Evolutionary conservation across 106 monocot genomes (phyloP), one percentile per base, ranked within the genome.

Genomic region (Dioscorea dumetorum): DNA sequence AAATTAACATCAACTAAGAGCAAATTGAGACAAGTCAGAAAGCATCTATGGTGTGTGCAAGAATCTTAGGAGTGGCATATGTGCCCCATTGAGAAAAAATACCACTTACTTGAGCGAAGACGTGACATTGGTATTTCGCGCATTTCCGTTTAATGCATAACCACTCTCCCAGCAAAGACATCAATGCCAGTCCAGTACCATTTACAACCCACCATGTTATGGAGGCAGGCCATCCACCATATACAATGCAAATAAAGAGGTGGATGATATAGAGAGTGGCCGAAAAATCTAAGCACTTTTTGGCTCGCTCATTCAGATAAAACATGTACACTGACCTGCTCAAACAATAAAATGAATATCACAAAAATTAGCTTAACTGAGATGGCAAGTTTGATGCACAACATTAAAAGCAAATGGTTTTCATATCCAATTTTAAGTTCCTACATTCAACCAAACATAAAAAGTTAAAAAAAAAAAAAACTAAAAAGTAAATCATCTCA

Each of bases 191-290:
- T 28, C 92, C 77, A 33, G 74, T 77, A 57, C 87, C 76, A 74
- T 93, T 99, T 65, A 93, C 82, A 58, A 90, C 67, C 97, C 97
- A 99, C 97, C 97, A 99, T 62, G 92, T 93, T 12, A 92, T 64
- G 13, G 92, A 90, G 35, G 92, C 75, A 48, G 97, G 97, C 92
- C 97, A 99, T 2, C 97, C 97, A 21, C 97, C 97, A 83, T 99
- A 92, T 21, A 87, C 61, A 24, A 99, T 87, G 76, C 92, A 92
- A 56, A 90, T 72, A 72, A 92, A 83, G 63, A 99, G 89, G 79
- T 99, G 97, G 70, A 99, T 80, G 11, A 99, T 87, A 74, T 87
- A 93, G 48, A 93, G 76, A 22, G 92, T 99, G 10, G 92, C 93
- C 50, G 97, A 76, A 67, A 93, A 93, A 31, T 99, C 97, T 24